Percentiles rank a stretch among this genome's conserved stretches.
Evolutionary conservation across 75 land plant genomes (phyloP).

Genomic region (Pinus taeda): DNA sequence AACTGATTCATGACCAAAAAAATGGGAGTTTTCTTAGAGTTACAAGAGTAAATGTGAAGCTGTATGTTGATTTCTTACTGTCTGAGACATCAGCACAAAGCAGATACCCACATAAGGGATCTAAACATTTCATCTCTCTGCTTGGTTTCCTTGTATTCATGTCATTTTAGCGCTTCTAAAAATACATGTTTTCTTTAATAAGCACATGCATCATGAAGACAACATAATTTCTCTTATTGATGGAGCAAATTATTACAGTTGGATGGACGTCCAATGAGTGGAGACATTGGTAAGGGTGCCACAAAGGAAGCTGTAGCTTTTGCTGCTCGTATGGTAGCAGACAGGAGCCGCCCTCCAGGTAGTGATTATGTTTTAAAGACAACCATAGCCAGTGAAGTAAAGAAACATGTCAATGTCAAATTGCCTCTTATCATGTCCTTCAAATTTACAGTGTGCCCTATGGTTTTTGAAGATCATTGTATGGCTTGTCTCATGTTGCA

Average conservation of each 20-base stretch:
- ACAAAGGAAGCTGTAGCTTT: conserved; percentile 79
- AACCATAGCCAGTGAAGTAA: background rate
- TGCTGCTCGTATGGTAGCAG: conserved; percentile 46
- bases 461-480: background rate
- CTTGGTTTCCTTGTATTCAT: background rate
- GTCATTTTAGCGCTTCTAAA: background rate
- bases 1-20: background rate
- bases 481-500: conserved; percentile 12
- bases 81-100: too few species aligned
- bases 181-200: background rate
- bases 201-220: background rate
- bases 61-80: too few species aligned
- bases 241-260: conserved; percentile 38
- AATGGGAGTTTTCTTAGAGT: background rate
- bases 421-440: background rate
- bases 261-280: conserved; percentile 99
- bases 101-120: too few species aligned
- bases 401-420: background rate
- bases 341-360: conserved; percentile 67
- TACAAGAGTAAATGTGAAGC: background rate
- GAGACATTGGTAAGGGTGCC: conserved; percentile 92
- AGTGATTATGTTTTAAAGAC: background rate
- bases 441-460: background rate
- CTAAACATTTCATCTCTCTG: background rate
- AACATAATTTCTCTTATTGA: background rate